These are phyloP conservation scores for Clitocybe nebularis DNA, from an alignment of 1,284 basidiomycete species.

Conservation along the genomic window DNA sequence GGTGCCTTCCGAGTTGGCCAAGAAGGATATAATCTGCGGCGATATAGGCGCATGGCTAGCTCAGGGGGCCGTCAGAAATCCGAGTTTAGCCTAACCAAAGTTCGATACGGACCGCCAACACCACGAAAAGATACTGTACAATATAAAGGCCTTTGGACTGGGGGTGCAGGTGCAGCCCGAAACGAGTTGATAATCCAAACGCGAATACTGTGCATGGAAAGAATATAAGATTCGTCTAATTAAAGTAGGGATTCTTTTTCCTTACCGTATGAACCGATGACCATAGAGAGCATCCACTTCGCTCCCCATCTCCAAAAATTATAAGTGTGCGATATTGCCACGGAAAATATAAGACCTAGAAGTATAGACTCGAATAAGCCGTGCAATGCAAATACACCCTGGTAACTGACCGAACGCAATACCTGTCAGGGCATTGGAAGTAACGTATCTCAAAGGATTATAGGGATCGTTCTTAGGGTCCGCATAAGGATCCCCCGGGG, in stretches of 20 bases:
- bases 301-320: constrained; percentile 47
- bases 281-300: constrained; percentile 62
- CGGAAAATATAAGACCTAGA: constrained; percentile 44
- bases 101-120: constrained; percentile 47
- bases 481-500: constrained; percentile 4
- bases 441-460: constrained; percentile 60
- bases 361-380: neutral
- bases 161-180: constrained; percentile 41
- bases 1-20: constrained; percentile 9
- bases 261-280: constrained; percentile 59
- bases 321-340: constrained; percentile 47
- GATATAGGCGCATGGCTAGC: constrained; percentile 53
- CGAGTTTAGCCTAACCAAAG: constrained; percentile 7
- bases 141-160: constrained; percentile 50
- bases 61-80: neutral
- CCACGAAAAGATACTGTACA: constrained; percentile 56
- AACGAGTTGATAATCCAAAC: constrained; percentile 48
- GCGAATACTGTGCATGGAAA: constrained; percentile 48
- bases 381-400: neutral
- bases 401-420: constrained; percentile 46
- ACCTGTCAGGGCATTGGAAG: constrained; percentile 51
- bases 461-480: constrained; percentile 51
- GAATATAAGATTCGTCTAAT: neutral
- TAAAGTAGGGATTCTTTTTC: neutral
- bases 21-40: constrained; percentile 14